Evolutionary conservation across 1,284 basidiomycete genomes (phyloP).

Genomic region (Phellinidium pouzarii): DNA sequence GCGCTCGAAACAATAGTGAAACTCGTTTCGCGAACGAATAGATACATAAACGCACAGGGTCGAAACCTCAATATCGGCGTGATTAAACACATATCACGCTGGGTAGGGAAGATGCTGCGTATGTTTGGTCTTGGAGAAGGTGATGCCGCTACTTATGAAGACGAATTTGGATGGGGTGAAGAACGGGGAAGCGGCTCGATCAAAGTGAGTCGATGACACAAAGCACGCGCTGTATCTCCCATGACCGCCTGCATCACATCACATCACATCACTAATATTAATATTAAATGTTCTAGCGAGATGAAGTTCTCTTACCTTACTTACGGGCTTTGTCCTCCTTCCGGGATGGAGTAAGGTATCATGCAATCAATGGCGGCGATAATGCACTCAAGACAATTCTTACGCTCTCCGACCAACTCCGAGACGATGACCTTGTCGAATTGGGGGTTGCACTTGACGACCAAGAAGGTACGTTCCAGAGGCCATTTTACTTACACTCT

Average conservation of each 20-base stretch:
- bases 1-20: slow-evolving; percentile 78
- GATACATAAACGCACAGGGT: slow-evolving; percentile 72
- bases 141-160: slow-evolving; percentile 28
- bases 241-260: background rate
- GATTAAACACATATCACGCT: slow-evolving; percentile 71
- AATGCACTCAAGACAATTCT: slow-evolving; percentile 72
- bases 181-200: slow-evolving; percentile 36
- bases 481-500: slow-evolving; percentile 9
- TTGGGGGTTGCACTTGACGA: slow-evolving; percentile 96
- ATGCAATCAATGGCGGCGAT: slow-evolving; percentile 72
- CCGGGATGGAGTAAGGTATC: slow-evolving; percentile 81
- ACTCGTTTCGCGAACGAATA: slow-evolving; percentile 82
- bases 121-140: slow-evolving; percentile 96
- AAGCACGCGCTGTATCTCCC: background rate
- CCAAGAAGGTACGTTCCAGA: slow-evolving; percentile 65
- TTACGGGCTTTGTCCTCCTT: slow-evolving; percentile 82
- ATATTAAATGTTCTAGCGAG: slow-evolving; percentile 45
- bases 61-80: slow-evolving; percentile 63
- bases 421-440: slow-evolving; percentile 87
- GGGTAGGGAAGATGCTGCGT: slow-evolving; percentile 86
- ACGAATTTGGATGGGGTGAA: slow-evolving; percentile 70
- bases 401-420: slow-evolving; percentile 79
- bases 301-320: slow-evolving; percentile 87
- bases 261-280: background rate
- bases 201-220: slow-evolving; percentile 45